These are phyloP conservation scores for Mrakia gelida DNA, from an alignment of 768 basidiomycete species.

Conservation along the genomic window DNA sequence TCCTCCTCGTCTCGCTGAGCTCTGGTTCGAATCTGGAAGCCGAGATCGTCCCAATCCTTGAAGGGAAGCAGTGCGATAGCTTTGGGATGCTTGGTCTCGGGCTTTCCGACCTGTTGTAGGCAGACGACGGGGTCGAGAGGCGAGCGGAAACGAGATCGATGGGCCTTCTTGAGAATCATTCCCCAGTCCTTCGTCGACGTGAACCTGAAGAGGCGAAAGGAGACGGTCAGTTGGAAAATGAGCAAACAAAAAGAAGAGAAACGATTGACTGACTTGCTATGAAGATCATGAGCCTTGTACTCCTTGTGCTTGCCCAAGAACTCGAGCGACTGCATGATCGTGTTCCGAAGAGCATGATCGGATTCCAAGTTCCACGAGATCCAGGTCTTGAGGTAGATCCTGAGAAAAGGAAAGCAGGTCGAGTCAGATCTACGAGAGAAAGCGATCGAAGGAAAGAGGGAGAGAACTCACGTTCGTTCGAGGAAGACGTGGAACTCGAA, in stretches of 20 bases:
- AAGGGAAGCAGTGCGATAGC: background rate
- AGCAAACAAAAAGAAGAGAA: background rate
- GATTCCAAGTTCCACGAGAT: background rate
- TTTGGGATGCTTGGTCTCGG: background rate
- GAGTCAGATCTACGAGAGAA: background rate
- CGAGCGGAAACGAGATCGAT: background rate
- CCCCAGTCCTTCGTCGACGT: constrained; percentile 3
- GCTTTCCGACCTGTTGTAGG: constrained; percentile 2
- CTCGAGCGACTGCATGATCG: background rate
- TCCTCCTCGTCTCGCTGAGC: background rate
- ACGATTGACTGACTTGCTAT: background rate
- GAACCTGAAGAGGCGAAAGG: background rate
- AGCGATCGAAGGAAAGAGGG: too few species aligned
- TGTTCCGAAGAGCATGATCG: background rate
- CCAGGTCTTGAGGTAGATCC: constrained; percentile 4
- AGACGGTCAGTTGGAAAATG: background rate
- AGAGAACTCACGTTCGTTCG: too few species aligned
- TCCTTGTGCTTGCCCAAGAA: background rate
- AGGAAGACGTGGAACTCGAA: too few species aligned
- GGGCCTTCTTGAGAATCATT: background rate
- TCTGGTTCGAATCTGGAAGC: background rate
- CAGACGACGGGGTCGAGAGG: background rate
- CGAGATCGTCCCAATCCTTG: constrained; percentile 3
- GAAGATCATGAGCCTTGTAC: background rate
- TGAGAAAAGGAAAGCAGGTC: background rate